These are phyloP conservation scores for Trapa bicornis DNA, from an alignment of 345 rosid species.

Conservation along the genomic window DNA sequence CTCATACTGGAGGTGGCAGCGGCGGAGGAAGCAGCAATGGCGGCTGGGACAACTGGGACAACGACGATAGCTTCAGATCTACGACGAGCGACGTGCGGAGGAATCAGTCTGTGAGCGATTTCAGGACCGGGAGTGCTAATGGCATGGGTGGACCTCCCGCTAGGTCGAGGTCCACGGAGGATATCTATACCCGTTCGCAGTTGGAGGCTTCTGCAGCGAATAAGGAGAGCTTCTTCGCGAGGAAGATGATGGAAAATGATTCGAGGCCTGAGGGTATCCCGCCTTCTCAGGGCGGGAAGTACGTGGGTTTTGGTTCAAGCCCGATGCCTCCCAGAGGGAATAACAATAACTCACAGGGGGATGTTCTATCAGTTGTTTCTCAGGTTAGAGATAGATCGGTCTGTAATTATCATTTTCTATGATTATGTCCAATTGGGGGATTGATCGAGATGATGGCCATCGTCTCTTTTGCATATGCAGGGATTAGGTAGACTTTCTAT, in stretches of 20 bases:
- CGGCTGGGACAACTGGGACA: slow-evolving; percentile 90
- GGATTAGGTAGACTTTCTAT: slow-evolving; percentile 76
- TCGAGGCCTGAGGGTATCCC: slow-evolving; percentile 79
- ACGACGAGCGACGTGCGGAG: slow-evolving; percentile 48
- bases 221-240: slow-evolving; percentile 68
- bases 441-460: background rate
- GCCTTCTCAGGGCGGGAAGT: slow-evolving; percentile 90
- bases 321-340: slow-evolving; percentile 30
- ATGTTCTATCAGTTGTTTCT: slow-evolving; percentile 66
- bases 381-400: slow-evolving; percentile 39
- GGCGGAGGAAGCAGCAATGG: slow-evolving; percentile 4
- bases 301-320: slow-evolving; percentile 87
- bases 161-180: slow-evolving; percentile 68
- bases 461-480: slow-evolving; percentile 18
- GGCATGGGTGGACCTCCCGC: slow-evolving; percentile 34
- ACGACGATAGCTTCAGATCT: slow-evolving; percentile 51
- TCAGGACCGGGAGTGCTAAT: slow-evolving; percentile 29
- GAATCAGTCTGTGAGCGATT: slow-evolving; percentile 63
- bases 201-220: slow-evolving; percentile 81
- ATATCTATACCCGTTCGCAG: slow-evolving; percentile 61
- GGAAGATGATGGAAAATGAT: slow-evolving; percentile 64
- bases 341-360: slow-evolving; percentile 38
- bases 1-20: slow-evolving; percentile 26
- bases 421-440: background rate
- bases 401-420: background rate